Evolutionary conservation across 208 protist species (phyloP), one percentile per base, ranked within the genome.

Genomic region (Naegleria lovaniensis): DNA sequence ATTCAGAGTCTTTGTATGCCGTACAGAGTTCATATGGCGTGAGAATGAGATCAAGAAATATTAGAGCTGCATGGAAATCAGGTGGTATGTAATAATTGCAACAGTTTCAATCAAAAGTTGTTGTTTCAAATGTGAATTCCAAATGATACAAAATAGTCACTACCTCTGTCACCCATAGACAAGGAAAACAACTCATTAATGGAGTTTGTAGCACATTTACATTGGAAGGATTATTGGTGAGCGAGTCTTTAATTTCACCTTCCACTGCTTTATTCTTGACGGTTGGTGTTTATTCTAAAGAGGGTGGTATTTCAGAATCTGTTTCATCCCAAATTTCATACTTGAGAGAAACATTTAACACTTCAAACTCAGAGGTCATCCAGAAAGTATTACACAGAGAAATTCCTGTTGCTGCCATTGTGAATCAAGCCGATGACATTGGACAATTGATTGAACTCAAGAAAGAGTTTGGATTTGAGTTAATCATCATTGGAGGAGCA

Each of bases 401-500:
- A 67, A 67, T 67, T 29, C 55, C 55, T 22, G 13, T 67, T 13
- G 11, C 13, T 67, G 55, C 22, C 11, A 29, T 67, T 67, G 55
- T 13, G 6, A 67, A 85, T 43, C 83, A 43, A 29, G 40, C 40
- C 15, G 83, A 85, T 85, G 36, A 40, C 48, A 85, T 85, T 85
- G 15, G 15, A 48, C 36, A 39, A 40, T 43, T 85, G 5, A 25
- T 85, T 39, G 33, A 36, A 22, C 41, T 85, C 39, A 40, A 85
- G 19, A 43, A 85, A 48, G 11, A 9, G 0, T 85, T 85, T 43
- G 83, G 40, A 48, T 85, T 85, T 36, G 33, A 85, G 19, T 33
- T 85, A 29, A 39, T 85, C 1, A 85, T 85, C 41, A 36, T 85
- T 85, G 83, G 83, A 48, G 83, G 29, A 85, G 83, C 38, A n/a